Evolutionary conservation across 768 basidiomycete species (phyloP), one percentile per base, ranked within the genome.

Genomic region (Psilocybe cubensis): DNA sequence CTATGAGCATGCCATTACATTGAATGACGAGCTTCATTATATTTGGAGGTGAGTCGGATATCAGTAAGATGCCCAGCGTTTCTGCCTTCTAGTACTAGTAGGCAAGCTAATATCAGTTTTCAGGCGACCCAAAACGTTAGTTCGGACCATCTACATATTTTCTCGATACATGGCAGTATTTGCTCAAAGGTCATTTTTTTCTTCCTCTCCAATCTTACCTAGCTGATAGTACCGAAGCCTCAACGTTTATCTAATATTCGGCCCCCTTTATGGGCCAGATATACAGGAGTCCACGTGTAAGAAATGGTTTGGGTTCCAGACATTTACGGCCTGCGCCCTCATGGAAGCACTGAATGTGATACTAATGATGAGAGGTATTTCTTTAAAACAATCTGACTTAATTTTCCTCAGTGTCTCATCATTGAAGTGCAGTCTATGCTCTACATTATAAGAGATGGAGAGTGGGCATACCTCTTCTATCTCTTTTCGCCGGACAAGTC

Each of bases 281-380:
- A 33, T 38, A n/a, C 23, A 28, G 14, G 61, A 56, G 27, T 28
- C 8, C 11, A 31, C 10, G 2, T 62, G 61, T 31, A 48, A 58
- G 38, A 17, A 31, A 35, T 56, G 57, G 54, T 56, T 59, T 23
- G 21, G 27, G 1, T 53, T 62, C 28, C 61, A 54, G 38, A 47
- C 53, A 18, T 24, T 27, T 1, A 21, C 50, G 0, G 49, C 57
- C 11, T 56, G 57, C 21, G 14, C 33, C 17, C 23, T 62, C 17
- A 40, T 62, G 46, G 55, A 44, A 9, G 51, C 54, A 12, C 41
- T 62, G 9, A 57, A 62, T 43, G 17, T 48, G 4, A 58, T 62
- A 23, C 29, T 62, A 7, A 62, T 58, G 57, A 31, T 62, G 21
- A 38, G 54, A 52, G 44, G 57, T 62, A 17, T 57, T 61, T n/a